Evolutionary conservation across 257 asterid genomes (phyloP).

Genomic region (Parsonsia alboflavescens): DNA sequence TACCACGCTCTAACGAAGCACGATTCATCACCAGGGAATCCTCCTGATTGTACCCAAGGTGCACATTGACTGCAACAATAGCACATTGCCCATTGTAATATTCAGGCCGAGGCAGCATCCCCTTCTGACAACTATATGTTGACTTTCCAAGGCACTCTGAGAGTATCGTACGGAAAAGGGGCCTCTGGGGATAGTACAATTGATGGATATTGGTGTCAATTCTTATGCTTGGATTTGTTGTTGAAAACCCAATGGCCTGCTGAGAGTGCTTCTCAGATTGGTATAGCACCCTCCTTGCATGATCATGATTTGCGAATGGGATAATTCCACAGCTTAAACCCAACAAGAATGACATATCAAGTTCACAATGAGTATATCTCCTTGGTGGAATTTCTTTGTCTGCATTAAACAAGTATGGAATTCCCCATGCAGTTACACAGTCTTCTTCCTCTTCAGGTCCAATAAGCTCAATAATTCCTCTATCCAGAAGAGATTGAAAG

Average conservation of each 20-base stretch:
- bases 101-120: constrained; percentile 79
- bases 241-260: constrained; percentile 83
- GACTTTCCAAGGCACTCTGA: constrained; percentile 84
- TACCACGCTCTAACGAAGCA: constrained; percentile 87
- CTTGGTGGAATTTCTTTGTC: constrained; percentile 51
- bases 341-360: constrained; percentile 68
- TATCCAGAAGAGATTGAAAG: constrained; percentile 59
- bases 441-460: constrained; percentile 99
- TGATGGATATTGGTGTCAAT: constrained; percentile 81
- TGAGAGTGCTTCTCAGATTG: constrained; percentile 97
- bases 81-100: constrained; percentile 94
- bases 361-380: constrained; percentile 78
- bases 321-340: constrained; percentile 87
- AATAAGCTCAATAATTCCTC: constrained; percentile 70
- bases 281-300: constrained; percentile 80
- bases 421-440: constrained; percentile 81
- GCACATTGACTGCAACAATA: constrained; percentile 92
- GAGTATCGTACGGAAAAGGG: constrained; percentile 71
- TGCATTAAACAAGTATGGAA: constrained; percentile 47
- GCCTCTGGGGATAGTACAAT: constrained; percentile 80
- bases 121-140: constrained; percentile 32
- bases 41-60: constrained; percentile 91
- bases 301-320: constrained; percentile 90
- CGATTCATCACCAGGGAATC: constrained; percentile 95
- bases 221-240: constrained; percentile 60